These are phyloP conservation scores for Lactifluus pinguis DNA, from an alignment of 768 basidiomycete genomes.

Conservation along the genomic window DNA sequence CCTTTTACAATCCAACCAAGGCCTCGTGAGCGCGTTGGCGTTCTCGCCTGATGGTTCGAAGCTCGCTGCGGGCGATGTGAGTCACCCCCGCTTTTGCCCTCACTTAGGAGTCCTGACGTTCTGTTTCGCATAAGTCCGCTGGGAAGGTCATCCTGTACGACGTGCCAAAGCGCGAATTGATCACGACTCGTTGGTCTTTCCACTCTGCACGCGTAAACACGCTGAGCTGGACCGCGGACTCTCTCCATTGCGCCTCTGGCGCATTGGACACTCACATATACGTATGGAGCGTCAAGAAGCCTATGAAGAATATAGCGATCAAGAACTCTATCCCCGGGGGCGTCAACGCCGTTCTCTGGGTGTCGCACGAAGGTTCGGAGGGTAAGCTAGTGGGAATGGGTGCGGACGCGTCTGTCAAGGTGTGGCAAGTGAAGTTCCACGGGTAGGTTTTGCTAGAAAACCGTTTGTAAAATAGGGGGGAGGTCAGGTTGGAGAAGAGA, in stretches of 20 bases:
- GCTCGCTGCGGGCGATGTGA: conserved; percentile 81
- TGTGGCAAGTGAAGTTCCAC: conserved; percentile 53
- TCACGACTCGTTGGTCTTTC: conserved; percentile 76
- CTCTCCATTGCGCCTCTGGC: conserved; percentile 73
- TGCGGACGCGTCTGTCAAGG: conserved; percentile 71
- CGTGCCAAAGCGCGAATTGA: conserved; percentile 54
- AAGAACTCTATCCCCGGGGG: conserved; percentile 85
- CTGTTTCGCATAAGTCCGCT: conserved; percentile 44
- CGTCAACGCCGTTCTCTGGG: conserved; percentile 74
- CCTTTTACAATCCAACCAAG: conserved; percentile 59
- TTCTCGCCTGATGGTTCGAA: conserved; percentile 71
- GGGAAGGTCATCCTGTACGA: conserved; percentile 80
- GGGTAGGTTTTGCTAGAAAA: conserved; percentile 8
- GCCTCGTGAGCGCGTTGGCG: conserved; percentile 60
- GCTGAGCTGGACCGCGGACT: conserved; percentile 66
- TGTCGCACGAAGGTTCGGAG: conserved; percentile 34
- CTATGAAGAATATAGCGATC: conserved; percentile 67
- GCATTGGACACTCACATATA: conserved; percentile 92
- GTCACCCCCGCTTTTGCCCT: conserved; percentile 24
- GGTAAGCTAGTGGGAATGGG: conserved; percentile 57
- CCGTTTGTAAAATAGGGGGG: too few relatives aligned
- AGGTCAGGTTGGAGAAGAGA: too few relatives aligned
- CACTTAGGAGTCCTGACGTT: background rate
- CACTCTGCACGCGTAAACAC: conserved; percentile 78
- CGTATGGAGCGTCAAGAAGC: conserved; percentile 69